phyloP scores from a whole-genome alignment of 306 rosid species.

The Chamaecrista fasciculata region DNA sequence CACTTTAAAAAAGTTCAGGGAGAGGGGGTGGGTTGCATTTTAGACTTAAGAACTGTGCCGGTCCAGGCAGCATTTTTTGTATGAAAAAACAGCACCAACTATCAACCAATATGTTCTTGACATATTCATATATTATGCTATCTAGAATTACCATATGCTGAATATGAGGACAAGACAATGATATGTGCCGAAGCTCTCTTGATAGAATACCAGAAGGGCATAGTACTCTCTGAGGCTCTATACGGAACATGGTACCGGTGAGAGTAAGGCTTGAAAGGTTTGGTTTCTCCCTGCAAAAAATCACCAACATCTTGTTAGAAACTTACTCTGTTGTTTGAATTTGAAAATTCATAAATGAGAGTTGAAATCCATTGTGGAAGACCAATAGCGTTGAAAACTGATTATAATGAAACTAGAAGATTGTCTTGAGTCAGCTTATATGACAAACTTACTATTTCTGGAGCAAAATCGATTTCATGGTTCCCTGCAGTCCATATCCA shows the following conservation, averaged over 20 bases:
- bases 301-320: background rate
- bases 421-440: background rate
- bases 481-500: constrained; percentile 98
- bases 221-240: constrained; percentile 57
- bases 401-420: background rate
- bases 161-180: constrained; percentile 79
- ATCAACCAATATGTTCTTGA: background rate
- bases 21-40: too few relatives aligned
- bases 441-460: constrained; percentile 63
- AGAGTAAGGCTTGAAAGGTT: constrained; percentile 63
- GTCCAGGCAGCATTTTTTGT: background rate
- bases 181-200: constrained; percentile 86
- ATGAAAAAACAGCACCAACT: background rate
- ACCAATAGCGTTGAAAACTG: background rate
- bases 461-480: constrained; percentile 79
- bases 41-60: too few relatives aligned
- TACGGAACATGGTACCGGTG: constrained; percentile 65
- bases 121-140: background rate
- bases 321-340: background rate
- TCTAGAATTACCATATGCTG: constrained; percentile 63
- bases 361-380: background rate
- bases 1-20: too few relatives aligned
- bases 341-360: background rate
- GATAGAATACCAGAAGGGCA: constrained; percentile 86
- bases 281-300: constrained; percentile 58